A percentile compares a stretch with the other conserved stretches of the same genome.
phyloP scores from a whole-genome alignment of 108 stramenopile species.

The Schizochytrium sp. region DNA sequence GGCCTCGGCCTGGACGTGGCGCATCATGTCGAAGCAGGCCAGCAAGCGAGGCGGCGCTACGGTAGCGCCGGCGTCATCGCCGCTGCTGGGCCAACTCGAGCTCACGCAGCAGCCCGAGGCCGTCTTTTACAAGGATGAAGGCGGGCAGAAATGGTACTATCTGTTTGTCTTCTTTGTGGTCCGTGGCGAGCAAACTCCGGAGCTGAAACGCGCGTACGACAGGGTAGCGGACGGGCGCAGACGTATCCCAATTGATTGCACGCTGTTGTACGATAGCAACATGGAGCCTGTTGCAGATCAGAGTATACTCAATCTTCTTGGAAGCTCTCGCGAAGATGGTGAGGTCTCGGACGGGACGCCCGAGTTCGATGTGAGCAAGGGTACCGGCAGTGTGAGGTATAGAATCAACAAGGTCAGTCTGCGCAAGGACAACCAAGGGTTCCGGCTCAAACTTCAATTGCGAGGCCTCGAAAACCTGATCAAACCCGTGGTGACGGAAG shows the following conservation, averaged over 20 bases:
- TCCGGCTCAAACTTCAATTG: not conserved
- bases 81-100: not conserved
- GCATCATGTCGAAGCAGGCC: not conserved
- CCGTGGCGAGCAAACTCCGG: not conserved
- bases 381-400: not conserved
- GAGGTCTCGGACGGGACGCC: not conserved
- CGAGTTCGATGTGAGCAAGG: not conserved
- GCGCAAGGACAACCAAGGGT: conserved; percentile 12
- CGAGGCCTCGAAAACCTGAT: not conserved
- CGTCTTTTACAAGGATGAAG: conserved; percentile 6
- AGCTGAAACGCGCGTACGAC: not conserved
- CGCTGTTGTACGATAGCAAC: not conserved
- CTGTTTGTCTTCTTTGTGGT: not conserved
- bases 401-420: not conserved
- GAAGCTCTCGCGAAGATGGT: not conserved
- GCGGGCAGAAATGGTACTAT: not conserved
- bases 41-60: not conserved
- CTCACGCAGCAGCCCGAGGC: conserved; percentile 9
- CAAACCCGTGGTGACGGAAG: not conserved
- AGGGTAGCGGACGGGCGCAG: not conserved
- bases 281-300: not conserved
- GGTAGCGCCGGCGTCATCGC: not conserved
- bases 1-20: not conserved
- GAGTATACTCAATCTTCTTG: not conserved
- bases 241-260: not conserved